Base-by-base conservation (phyloP, 805 yeast genomes). In the Metschnikowia baotianmanensis region DNA sequence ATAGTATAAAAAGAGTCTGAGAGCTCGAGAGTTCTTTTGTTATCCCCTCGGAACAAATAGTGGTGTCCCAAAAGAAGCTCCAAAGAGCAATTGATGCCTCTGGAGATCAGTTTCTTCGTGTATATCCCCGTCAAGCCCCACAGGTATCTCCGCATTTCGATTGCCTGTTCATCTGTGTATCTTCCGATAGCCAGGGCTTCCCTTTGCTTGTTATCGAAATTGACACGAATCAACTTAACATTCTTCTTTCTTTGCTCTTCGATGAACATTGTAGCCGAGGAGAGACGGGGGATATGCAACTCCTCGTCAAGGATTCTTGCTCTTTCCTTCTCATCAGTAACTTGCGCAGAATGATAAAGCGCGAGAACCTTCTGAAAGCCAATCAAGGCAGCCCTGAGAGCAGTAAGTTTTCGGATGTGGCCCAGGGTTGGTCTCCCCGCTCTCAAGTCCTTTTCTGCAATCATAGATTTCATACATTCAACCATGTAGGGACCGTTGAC, bases 21-120 rank as follows among this genome's bases (percentile, higher is more conserved):
- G n/a, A 36, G 12, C 20, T 40, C 40, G 10, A 26, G 31, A 4
- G 4, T n/a, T 10, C 31, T 23, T 29, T 35, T 40, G 16, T 31
- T 25, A 8, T 20, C 13, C 12, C 36, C 32, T 12, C 39, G 29
- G 17, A 35, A 35, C 5, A 40, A 22, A 12, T 19, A 21, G 21
- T 31, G 40, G 15, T 35, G 44, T 12, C 40, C 44, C 27, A 33
- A 15, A 12, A 38, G 22, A 25, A 38, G 12, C 19, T 27, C 34
- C 29, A 38, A 32, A 5, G 23, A 17, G n/a, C 37, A 27, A 16
- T 32, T 38, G 29, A 38, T 23, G 2, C 42, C 42, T n/a, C 20
- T 6, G 13, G 18, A 31, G 5, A 12, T 33, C 11, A 21, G 18
- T 5, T 11, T 22, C 22, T 19, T 31, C 20, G 15, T 22, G 3